Percentiles rank a stretch among this genome's conserved stretches.
phyloP scores from a whole-genome alignment of 495 filamentous ascomycete species.

The Podospora australis region DNA sequence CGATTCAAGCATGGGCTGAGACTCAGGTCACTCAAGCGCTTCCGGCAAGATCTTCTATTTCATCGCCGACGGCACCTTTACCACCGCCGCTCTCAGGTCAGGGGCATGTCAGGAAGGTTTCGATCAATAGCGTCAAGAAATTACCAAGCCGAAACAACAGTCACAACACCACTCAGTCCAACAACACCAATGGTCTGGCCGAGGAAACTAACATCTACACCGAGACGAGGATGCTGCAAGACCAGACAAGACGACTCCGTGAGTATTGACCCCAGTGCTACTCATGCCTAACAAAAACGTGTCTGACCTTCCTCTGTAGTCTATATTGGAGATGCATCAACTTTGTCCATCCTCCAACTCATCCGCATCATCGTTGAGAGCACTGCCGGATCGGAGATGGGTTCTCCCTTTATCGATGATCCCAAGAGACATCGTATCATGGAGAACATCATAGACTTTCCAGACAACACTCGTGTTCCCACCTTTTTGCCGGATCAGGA shows the following conservation, averaged over 20 bases:
- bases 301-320: constrained; percentile 26
- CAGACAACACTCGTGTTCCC: constrained; percentile 37
- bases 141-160: constrained; percentile 45
- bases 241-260: constrained; percentile 51
- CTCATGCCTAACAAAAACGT: background rate
- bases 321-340: constrained; percentile 70
- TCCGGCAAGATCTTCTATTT: constrained; percentile 14
- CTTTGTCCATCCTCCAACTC: constrained; percentile 63
- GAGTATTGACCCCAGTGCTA: constrained; percentile 22
- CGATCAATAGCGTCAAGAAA: constrained; percentile 39
- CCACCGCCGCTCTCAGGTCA: constrained; percentile 12
- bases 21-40: constrained; percentile 11
- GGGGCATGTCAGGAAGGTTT: constrained; percentile 15
- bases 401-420: constrained; percentile 61
- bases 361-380: constrained; percentile 67
- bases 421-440: constrained; percentile 62
- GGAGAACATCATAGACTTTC: constrained; percentile 51
- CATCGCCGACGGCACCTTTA: constrained; percentile 13
- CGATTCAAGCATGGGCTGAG: constrained; percentile 21
- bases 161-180: constrained; percentile 34
- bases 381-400: constrained; percentile 46
- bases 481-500: constrained; percentile 48
- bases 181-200: constrained; percentile 37
- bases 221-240: constrained; percentile 53
- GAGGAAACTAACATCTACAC: constrained; percentile 55